phyloP scores from a whole-genome alignment of 352 stramenopile genomes.

The Phytophthora colocasiae region DNA sequence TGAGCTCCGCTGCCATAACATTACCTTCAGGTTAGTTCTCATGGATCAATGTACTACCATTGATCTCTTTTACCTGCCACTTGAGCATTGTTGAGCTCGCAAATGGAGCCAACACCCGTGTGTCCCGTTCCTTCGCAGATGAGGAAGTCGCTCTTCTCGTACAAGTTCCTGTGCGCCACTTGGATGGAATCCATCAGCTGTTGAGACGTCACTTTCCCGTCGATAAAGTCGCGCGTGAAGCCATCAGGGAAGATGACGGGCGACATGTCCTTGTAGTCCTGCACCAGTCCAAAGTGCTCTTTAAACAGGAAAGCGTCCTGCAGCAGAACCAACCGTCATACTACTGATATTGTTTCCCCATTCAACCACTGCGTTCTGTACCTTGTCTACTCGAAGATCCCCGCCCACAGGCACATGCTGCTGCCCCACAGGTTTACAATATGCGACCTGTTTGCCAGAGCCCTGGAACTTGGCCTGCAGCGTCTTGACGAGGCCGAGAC shows the following conservation, averaged over 20 bases:
- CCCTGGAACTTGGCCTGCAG: conserved; percentile 92
- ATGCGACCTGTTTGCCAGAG: conserved; percentile 74
- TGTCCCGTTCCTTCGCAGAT: conserved; percentile 96
- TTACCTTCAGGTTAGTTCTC: no score
- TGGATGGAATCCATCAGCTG: conserved; percentile 86
- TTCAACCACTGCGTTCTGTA: conserved; percentile 9
- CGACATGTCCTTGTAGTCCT: conserved; percentile 97
- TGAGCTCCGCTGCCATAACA: conserved; percentile 62
- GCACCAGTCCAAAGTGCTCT: conserved; percentile 96
- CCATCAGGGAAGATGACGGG: conserved; percentile 97
- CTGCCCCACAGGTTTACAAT: conserved; percentile 98
- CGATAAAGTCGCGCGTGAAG: conserved; percentile 97
- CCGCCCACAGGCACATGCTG: conserved; percentile 88
- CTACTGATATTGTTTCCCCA: neutral
- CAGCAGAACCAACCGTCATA: neutral
- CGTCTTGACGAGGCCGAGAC: conserved; percentile 94
- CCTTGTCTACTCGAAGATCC: conserved; percentile 90
- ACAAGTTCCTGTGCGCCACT: conserved; percentile 81
- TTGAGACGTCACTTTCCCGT: conserved; percentile 93
- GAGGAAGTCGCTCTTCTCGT: conserved; percentile 90
- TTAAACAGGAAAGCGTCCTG: conserved; percentile 96
- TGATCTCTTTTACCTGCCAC: conserved; percentile 63
- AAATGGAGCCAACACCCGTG: conserved; percentile 92
- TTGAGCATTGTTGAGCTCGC: conserved; percentile 91
- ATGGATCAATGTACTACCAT: no score